Evolutionary conservation across 192 early-diverging fungal species (phyloP).

Genomic region (Chytriomyces sp.): DNA sequence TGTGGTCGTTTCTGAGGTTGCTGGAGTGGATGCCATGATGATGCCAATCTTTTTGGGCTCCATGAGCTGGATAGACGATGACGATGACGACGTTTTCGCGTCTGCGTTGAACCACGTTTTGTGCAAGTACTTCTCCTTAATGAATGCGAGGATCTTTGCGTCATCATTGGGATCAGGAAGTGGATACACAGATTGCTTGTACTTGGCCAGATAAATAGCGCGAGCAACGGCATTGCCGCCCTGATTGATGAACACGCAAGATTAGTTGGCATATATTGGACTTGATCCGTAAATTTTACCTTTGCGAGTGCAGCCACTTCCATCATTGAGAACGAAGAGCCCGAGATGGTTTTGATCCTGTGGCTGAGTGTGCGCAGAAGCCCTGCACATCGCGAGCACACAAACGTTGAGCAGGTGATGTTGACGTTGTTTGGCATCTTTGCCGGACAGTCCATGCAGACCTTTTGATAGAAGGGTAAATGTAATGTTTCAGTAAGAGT

Average conservation of each 20-base stretch:
- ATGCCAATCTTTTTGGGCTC: slow-evolving; percentile 19
- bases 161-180: background rate
- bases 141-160: slow-evolving; percentile 2
- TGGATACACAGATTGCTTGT: slow-evolving; percentile 1
- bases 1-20: background rate
- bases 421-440: slow-evolving; percentile 13
- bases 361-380: slow-evolving; percentile 59
- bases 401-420: slow-evolving; percentile 14
- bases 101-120: background rate
- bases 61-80: background rate
- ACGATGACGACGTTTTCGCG: too few relatives aligned
- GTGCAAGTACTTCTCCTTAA: slow-evolving; percentile 15
- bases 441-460: slow-evolving; percentile 10
- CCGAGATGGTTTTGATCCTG: slow-evolving; percentile 66
- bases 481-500: too few relatives aligned
- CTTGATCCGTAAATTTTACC: slow-evolving; percentile 50
- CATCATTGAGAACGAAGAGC: slow-evolving; percentile 58
- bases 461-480: background rate
- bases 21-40: slow-evolving; percentile 3
- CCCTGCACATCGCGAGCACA: slow-evolving; percentile 28
- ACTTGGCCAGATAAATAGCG: background rate
- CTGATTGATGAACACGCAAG: slow-evolving; percentile 56
- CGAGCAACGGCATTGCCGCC: slow-evolving; percentile 1
- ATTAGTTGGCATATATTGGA: slow-evolving; percentile 57
- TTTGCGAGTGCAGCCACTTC: slow-evolving; percentile 56